Conservation (phyloP, 176 grass and related monocot genomes). For the Canna indica region DNA sequence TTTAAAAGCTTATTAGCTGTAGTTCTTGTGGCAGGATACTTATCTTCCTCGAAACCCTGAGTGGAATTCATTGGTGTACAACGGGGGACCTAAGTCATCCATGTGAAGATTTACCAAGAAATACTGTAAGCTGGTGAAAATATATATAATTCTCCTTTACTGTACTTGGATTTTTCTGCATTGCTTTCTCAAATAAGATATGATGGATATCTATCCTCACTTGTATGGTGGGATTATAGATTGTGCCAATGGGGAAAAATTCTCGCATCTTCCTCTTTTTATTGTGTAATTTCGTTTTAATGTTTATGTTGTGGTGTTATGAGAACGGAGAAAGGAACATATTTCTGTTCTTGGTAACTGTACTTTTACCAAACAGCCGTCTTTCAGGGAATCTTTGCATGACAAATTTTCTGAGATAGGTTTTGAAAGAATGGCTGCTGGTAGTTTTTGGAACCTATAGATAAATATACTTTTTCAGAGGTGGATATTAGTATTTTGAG, state of each 20-base stretch:
- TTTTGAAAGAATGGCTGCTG: no score
- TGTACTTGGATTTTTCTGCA: neutral
- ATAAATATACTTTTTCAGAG: no score
- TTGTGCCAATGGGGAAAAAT: neutral
- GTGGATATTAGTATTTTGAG: no score
- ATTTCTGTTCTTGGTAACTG: neutral
- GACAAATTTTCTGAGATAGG: no score
- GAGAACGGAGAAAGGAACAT: neutral
- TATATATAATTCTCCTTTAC: neutral
- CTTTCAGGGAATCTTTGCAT: no score
- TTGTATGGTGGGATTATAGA: neutral
- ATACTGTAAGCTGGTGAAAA: neutral
- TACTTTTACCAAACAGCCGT: no score
- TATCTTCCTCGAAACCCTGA: slow-evolving; percentile 56
- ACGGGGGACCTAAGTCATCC: slow-evolving; percentile 1
- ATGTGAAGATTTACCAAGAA: slow-evolving; percentile 5
- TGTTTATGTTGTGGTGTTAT: neutral
- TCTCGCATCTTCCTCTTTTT: neutral
- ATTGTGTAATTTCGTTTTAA: neutral
- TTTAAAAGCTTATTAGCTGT: neutral
- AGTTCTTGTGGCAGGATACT: slow-evolving; percentile 36
- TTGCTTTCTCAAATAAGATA: neutral
- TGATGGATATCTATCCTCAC: neutral
- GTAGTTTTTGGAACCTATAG: no score
- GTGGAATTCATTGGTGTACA: slow-evolving; percentile 45